Evolutionary conservation across 129 eudicot species (phyloP).

Genomic region (Helichrysum umbraculigerum): DNA sequence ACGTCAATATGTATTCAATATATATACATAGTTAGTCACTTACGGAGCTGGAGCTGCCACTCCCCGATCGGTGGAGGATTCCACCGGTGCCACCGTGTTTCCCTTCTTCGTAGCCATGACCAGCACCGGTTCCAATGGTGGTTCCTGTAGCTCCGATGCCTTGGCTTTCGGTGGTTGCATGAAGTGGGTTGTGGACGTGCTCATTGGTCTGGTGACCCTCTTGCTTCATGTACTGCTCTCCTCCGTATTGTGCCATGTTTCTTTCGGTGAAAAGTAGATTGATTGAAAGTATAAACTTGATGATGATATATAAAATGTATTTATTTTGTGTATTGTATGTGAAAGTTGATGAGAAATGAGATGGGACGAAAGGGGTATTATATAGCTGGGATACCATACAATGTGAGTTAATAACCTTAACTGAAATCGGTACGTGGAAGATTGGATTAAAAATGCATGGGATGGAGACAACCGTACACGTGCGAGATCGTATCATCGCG

Average conservation of each 20-base stretch:
- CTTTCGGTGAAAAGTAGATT: background rate
- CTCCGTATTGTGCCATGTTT: conserved; percentile 36
- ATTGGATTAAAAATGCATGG: conserved; percentile 11
- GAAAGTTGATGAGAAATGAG: conserved; percentile 30
- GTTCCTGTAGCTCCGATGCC: conserved; percentile 20
- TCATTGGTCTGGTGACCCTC: conserved; percentile 21
- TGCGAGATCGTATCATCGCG: conserved; percentile 19
- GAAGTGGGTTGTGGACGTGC: conserved; percentile 30
- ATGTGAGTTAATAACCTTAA: background rate
- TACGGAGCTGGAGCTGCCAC: conserved; percentile 67
- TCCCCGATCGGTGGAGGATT: conserved; percentile 59
- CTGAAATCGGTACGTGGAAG: background rate
- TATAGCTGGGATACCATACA: conserved; percentile 10
- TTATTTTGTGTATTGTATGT: background rate
- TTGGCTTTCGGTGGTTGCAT: conserved; percentile 14
- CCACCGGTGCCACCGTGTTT: conserved; percentile 31
- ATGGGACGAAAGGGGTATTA: conserved; percentile 15
- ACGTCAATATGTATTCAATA: too few species aligned
- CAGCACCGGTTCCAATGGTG: conserved; percentile 14
- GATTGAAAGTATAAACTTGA: background rate
- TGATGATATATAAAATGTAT: background rate
- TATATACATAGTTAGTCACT: too few species aligned
- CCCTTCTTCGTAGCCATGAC: conserved; percentile 25
- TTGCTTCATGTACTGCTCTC: conserved; percentile 20
- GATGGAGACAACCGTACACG: conserved; percentile 29